Evolutionary conservation across 2,329 filamentous ascomycete genomes (phyloP), one percentile per base, ranked within the genome.

Genomic region (Beauveria sp.): DNA sequence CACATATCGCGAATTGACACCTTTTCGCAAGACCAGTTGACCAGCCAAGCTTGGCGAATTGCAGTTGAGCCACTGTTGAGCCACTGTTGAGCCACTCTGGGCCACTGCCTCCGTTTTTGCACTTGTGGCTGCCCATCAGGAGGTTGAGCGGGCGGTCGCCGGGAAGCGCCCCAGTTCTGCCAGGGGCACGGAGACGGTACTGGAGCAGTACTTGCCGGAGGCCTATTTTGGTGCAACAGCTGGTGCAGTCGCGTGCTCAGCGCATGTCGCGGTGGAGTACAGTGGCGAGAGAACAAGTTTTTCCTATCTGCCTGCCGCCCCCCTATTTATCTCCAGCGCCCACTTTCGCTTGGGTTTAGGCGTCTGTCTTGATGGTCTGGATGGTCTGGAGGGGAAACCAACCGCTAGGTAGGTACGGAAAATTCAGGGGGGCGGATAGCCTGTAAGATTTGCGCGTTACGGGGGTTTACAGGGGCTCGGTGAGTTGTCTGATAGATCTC

Each of bases 1-100:
- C 62, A 63, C 50, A 52, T 51, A 51, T 64, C 60, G 54, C 64
- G 64, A 65, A 64, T 65, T 65, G 64, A 65, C 64, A 65, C 62
- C 64, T 65, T 63, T 61, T 61, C 57, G 61, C 61, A 58, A 64
- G 58, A 31, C 48, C 22, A 24, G 22, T 24, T 24, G 22, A 24
- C 22, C 3, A 24, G 22, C 22, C 59, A 54, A 52, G 50, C 48
- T 48, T 22, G 20, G 3, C 18, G 7, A 3, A n/a, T 45, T 9
- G 5, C 26, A 34, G 40, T 22, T 31, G 26, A 45, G 24, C 38
- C 40, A 46, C 28, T 46, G 18, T 42, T 8, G 34, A 42, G 51
- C 52, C 52, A 55, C 51, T 50, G 8, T 14, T n/a, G 28, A 16
- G 28, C 31, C 8, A 40, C 8, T 20, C n/a, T 16, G 34, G 5